Evolutionary conservation across 768 basidiomycete genomes (phyloP).

Genomic region (Scleroderma bovista): DNA sequence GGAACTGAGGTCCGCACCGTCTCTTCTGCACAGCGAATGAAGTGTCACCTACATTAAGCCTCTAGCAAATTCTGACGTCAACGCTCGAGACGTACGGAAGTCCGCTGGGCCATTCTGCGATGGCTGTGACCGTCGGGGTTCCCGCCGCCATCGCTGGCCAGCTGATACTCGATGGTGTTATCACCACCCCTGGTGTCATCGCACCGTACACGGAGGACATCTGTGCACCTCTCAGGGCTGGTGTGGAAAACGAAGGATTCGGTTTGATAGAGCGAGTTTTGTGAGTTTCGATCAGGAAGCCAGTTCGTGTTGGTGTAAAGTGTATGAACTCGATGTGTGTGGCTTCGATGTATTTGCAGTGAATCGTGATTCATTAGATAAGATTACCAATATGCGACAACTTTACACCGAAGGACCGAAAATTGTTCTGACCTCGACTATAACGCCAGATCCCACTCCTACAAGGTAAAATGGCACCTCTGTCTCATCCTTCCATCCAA

Average conservation of each 20-base stretch:
- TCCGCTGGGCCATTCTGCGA: conserved; percentile 74
- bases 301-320: too few species aligned
- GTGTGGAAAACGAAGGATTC: conserved; percentile 69
- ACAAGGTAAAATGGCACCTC: conserved; percentile 38
- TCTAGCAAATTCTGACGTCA: too few species aligned
- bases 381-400: too few species aligned
- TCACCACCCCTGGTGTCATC: conserved; percentile 73
- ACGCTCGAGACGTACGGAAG: conserved; percentile 69
- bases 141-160: conserved; percentile 94
- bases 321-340: too few species aligned
- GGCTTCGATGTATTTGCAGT: too few species aligned
- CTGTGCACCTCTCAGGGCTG: conserved; percentile 64
- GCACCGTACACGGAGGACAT: conserved; percentile 85
- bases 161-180: conserved; percentile 81
- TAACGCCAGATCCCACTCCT: too few species aligned
- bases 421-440: too few species aligned
- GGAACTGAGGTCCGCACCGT: conserved; percentile 57
- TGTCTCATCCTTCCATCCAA: conserved; percentile 52
- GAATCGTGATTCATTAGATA: too few species aligned
- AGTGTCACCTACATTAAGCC: too few species aligned
- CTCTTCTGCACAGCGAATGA: conserved; percentile 65
- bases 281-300: conserved; percentile 26
- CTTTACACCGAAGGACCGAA: too few species aligned
- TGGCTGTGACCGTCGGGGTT: conserved; percentile 88
- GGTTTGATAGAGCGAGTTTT: conserved; percentile 65